Conservation (phyloP, 1,284 basidiomycete genomes). For the Flammula alnicola region DNA sequence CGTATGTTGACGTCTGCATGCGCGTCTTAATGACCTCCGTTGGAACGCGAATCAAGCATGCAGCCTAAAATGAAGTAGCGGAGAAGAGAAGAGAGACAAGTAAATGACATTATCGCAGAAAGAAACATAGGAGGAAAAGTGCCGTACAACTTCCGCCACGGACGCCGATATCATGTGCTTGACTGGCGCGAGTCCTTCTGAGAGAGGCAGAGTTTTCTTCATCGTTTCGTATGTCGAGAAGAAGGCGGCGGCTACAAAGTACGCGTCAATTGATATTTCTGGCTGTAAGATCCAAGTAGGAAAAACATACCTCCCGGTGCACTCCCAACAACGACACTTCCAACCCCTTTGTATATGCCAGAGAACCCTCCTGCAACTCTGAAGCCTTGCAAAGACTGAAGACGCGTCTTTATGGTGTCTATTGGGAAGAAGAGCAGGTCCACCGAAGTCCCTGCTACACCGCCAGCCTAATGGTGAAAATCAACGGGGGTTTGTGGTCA, state of each 20-base stretch:
- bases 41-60: conserved; percentile 34
- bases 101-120: conserved; percentile 13
- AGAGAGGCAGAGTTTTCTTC: conserved; percentile 74
- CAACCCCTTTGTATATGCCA: conserved; percentile 94
- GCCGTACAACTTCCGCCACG: conserved; percentile 78
- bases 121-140: conserved; percentile 29
- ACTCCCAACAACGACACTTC: conserved; percentile 94
- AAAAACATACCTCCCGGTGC: conserved; percentile 85
- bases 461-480: conserved; percentile 68
- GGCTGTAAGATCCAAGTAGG: background rate
- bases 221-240: conserved; percentile 94
- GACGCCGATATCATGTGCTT: conserved; percentile 86
- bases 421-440: conserved; percentile 97
- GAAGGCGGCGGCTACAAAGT: conserved; percentile 82
- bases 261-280: background rate
- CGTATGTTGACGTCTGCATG: conserved; percentile 52
- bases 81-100: conserved; percentile 8
- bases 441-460: conserved; percentile 85
- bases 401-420: conserved; percentile 94
- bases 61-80: conserved; percentile 23
- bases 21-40: conserved; percentile 42
- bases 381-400: conserved; percentile 92
- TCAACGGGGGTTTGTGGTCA: background rate
- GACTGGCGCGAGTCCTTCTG: conserved; percentile 62
- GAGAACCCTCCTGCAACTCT: conserved; percentile 85